Conservation (phyloP, 1,284 basidiomycete genomes). For the Fomitopsis palustris region DNA sequence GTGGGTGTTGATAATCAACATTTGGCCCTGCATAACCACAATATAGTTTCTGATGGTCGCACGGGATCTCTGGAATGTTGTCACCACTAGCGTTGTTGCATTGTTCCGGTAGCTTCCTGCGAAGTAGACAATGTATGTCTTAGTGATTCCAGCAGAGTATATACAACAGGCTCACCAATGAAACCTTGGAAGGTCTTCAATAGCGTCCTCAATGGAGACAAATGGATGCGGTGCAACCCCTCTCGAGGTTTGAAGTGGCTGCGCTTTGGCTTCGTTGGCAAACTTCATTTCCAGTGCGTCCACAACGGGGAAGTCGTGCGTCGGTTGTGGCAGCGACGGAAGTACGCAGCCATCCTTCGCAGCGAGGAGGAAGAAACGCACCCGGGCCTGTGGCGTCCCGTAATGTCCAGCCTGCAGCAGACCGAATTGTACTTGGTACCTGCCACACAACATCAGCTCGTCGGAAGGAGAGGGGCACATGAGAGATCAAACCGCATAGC, state of each 20-base stretch:
- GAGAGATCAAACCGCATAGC: constrained; percentile 52
- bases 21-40: constrained; percentile 37
- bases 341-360: constrained; percentile 48
- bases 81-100: not conserved
- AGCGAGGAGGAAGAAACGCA: constrained; percentile 70
- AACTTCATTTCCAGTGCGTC: constrained; percentile 47
- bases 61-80: constrained; percentile 29
- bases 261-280: constrained; percentile 35
- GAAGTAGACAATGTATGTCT: constrained; percentile 27
- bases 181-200: constrained; percentile 61
- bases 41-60: constrained; percentile 30
- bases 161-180: constrained; percentile 52
- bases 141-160: not conserved
- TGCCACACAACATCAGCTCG: constrained; percentile 23
- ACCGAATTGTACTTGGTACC: constrained; percentile 65
- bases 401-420: constrained; percentile 71
- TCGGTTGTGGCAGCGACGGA: constrained; percentile 64
- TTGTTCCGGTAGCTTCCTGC: constrained; percentile 8
- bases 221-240: constrained; percentile 51
- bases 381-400: constrained; percentile 65
- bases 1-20: constrained; percentile 38
- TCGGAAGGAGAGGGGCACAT: not conserved
- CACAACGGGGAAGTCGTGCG: constrained; percentile 54
- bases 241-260: constrained; percentile 40
- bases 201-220: constrained; percentile 65